phyloP scores from a whole-genome alignment of 768 basidiomycete species.

The Austroboletus eburneus region DNA sequence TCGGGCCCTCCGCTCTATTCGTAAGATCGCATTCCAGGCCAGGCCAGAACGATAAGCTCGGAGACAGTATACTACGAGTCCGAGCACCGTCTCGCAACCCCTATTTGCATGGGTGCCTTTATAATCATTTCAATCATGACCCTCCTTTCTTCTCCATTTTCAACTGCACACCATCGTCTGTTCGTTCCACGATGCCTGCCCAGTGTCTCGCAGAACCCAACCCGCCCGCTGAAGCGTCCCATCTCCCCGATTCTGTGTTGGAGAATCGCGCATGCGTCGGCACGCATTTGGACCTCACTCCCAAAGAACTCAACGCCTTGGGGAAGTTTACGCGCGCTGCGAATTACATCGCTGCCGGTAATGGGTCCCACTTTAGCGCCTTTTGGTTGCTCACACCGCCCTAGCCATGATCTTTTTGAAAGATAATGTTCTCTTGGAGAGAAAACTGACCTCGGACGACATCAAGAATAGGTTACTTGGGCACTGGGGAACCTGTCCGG shows the following conservation, averaged over 20 bases:
- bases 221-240: constrained; percentile 67
- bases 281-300: constrained; percentile 42
- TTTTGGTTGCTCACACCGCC: background rate
- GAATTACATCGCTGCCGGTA: constrained; percentile 68
- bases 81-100: too few species aligned
- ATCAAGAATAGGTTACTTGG: constrained; percentile 81
- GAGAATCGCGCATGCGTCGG: constrained; percentile 47
- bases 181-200: constrained; percentile 45
- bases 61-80: too few species aligned
- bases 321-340: constrained; percentile 57
- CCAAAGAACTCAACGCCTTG: constrained; percentile 49
- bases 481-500: constrained; percentile 84
- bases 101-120: too few species aligned
- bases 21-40: too few species aligned
- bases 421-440: constrained; percentile 63
- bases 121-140: too few species aligned
- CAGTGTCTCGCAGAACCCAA: constrained; percentile 57
- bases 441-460: constrained; percentile 55
- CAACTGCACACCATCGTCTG: background rate
- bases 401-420: constrained; percentile 84
- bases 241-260: constrained; percentile 55
- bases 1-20: too few species aligned
- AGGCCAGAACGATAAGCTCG: too few species aligned
- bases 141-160: background rate
- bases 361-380: constrained; percentile 8